Base-by-base conservation (phyloP, 257 asterid genomes). In the Scutellaria baicalensis region DNA sequence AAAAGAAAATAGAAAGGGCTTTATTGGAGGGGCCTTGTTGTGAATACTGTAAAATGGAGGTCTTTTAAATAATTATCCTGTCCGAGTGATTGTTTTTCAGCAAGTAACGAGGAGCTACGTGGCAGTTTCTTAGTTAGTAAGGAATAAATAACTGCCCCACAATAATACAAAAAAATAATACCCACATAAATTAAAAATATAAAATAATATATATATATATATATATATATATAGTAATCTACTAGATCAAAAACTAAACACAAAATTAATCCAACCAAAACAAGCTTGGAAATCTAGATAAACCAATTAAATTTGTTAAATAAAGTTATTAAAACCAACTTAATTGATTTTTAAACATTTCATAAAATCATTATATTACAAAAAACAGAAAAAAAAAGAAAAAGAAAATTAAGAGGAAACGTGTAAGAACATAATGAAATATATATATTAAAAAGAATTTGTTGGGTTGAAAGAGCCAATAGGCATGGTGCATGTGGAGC, bases 81-180 rank as follows among this genome's bases (percentile, higher is more conserved):
- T 23, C 31, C 3, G 3, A 23, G 31, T 23, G 31, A 23, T 23
- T 23, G 52, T 49, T 35, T 56, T 61, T 21, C 23, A 48, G 35
- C 56, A 38, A 60, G 38, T 38, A 60, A 60, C 6, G 54, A 61
- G n/a, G 44, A 39, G 76, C 57, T 2, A 71, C 65, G 76, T 71
- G 76, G 70, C 76, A 71, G 4, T 71, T 62, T 71, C 76, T 71
- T 71, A 71, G 36, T 42, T 51, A 51, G 65, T 31, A 71, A 71
- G 70, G 58, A 71, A 71, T 20, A 70, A 59, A 11, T 8, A 36
- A 60, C 52, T 49, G 69, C 51, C 51, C 70, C 50, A 7, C 58
- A 27, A 64, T n/a, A 27, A 2, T n/a, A n/a, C 45, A 10, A 69
- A 69, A 27, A 57, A 56, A 27, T 1, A 27, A 27, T 27, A 27